Conservation (phyloP, 2,329 filamentous ascomycete genomes). For the Stagonosporopsis rhizophila region DNA sequence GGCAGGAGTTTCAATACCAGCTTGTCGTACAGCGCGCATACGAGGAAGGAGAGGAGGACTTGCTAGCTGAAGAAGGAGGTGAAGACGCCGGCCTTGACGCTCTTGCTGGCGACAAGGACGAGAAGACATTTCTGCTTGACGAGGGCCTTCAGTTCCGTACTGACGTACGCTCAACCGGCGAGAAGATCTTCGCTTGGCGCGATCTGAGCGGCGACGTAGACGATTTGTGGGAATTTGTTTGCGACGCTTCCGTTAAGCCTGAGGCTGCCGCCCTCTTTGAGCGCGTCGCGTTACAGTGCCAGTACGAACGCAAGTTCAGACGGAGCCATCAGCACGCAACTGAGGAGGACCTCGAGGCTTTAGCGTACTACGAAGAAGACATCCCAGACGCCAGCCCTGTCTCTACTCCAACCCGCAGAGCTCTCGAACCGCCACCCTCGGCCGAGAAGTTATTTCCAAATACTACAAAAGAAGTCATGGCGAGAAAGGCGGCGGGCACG, state of each 20-base stretch:
- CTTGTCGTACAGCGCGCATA: slow-evolving; percentile 95
- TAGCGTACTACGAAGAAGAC: slow-evolving; percentile 74
- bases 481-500: slow-evolving; percentile 48
- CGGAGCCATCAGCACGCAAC: slow-evolving; percentile 81
- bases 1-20: slow-evolving; percentile 96
- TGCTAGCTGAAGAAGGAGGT: slow-evolving; percentile 86
- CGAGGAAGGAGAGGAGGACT: slow-evolving; percentile 95
- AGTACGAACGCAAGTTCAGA: slow-evolving; percentile 96
- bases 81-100: slow-evolving; percentile 79
- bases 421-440: slow-evolving; percentile 41
- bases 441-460: slow-evolving; percentile 47
- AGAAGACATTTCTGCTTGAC: slow-evolving; percentile 97
- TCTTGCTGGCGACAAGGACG: slow-evolving; percentile 84
- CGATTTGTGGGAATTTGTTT: slow-evolving; percentile 98
- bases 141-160: slow-evolving; percentile 86
- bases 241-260: slow-evolving; percentile 74
- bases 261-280: slow-evolving; percentile 82
- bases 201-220: slow-evolving; percentile 92
- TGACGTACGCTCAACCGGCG: slow-evolving; percentile 78
- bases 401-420: slow-evolving; percentile 55
- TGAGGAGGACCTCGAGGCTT: slow-evolving; percentile 79
- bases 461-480: slow-evolving; percentile 52
- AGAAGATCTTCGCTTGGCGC: slow-evolving; percentile 91
- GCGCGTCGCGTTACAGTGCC: slow-evolving; percentile 84
- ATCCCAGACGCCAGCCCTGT: slow-evolving; percentile 67